These are phyloP conservation scores for Penicillium paneum DNA, from an alignment of 2,329 filamentous ascomycete species.

Conservation along the genomic window DNA sequence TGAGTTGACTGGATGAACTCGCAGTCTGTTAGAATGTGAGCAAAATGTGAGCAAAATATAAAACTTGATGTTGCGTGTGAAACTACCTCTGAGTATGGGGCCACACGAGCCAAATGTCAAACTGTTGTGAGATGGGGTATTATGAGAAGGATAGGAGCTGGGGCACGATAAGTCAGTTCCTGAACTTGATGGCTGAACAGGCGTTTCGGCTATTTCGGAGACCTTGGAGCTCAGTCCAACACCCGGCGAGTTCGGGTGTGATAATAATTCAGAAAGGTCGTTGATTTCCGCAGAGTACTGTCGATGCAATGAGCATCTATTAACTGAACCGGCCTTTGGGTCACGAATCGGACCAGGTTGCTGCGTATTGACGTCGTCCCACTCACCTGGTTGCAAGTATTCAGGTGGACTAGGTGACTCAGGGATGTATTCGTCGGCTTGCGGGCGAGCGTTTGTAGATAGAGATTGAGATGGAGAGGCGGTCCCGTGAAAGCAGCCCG, in stretches of 20 bases:
- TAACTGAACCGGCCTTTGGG: not conserved
- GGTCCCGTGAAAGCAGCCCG: not conserved
- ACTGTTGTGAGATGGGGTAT: not conserved
- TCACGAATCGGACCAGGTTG: not conserved
- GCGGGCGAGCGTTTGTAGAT: not conserved
- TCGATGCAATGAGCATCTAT: not conserved
- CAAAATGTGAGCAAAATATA: not conserved
- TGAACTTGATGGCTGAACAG: not conserved
- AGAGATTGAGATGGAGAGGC: not conserved
- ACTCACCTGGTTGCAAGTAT: not conserved
- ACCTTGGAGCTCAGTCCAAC: not conserved
- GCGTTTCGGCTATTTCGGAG: constrained; percentile 25
- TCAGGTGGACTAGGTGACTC: not conserved
- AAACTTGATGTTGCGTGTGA: too few species aligned
- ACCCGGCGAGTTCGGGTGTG: not conserved
- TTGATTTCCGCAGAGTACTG: not conserved
- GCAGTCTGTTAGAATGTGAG: not conserved
- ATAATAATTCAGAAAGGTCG: not conserved
- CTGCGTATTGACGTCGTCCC: not conserved
- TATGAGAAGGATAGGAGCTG: not conserved
- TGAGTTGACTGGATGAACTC: not conserved
- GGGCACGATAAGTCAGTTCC: not conserved
- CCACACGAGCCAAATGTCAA: not conserved
- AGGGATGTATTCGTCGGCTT: not conserved
- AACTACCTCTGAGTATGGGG: not conserved